Percentiles rank a stretch among this genome's conserved stretches.
Evolutionary conservation across 1,284 basidiomycete species (phyloP).

Genomic region (Marasmius sp.): DNA sequence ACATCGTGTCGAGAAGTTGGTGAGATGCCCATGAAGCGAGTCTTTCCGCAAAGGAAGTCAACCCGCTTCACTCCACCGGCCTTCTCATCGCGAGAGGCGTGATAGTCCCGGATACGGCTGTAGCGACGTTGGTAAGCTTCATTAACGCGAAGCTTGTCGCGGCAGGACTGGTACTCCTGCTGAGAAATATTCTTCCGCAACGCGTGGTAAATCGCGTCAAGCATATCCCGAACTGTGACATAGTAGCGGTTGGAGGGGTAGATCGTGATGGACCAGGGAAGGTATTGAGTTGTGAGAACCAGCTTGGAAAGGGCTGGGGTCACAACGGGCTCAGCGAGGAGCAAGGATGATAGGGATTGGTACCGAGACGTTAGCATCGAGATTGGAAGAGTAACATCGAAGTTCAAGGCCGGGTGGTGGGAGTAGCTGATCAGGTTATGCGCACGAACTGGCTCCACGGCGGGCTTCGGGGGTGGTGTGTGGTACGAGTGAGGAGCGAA

Average conservation of each 20-base stretch:
- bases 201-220: slow-evolving; percentile 33
- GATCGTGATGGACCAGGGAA: slow-evolving; percentile 33
- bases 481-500: slow-evolving; percentile 11
- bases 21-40: slow-evolving; percentile 32
- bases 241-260: slow-evolving; percentile 19
- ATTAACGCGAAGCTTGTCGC: slow-evolving; percentile 34
- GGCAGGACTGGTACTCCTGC: slow-evolving; percentile 38
- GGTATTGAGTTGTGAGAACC: slow-evolving; percentile 27
- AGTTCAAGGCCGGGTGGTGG: slow-evolving; percentile 25
- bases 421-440: slow-evolving; percentile 35
- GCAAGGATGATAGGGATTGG: slow-evolving; percentile 19
- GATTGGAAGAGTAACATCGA: slow-evolving; percentile 27
- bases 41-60: slow-evolving; percentile 36
- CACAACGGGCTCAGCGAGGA: slow-evolving; percentile 35
- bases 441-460: slow-evolving; percentile 10
- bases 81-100: slow-evolving; percentile 34
- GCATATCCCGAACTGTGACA: slow-evolving; percentile 36
- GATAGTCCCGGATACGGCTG: slow-evolving; percentile 23
- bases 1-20: background rate
- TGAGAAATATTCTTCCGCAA: slow-evolving; percentile 37
- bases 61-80: slow-evolving; percentile 36
- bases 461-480: slow-evolving; percentile 1
- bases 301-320: slow-evolving; percentile 30
- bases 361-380: slow-evolving; percentile 29
- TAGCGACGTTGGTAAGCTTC: slow-evolving; percentile 45